Base-by-base conservation (phyloP, 345 rosid genomes). In the Populus ilicifolia region DNA sequence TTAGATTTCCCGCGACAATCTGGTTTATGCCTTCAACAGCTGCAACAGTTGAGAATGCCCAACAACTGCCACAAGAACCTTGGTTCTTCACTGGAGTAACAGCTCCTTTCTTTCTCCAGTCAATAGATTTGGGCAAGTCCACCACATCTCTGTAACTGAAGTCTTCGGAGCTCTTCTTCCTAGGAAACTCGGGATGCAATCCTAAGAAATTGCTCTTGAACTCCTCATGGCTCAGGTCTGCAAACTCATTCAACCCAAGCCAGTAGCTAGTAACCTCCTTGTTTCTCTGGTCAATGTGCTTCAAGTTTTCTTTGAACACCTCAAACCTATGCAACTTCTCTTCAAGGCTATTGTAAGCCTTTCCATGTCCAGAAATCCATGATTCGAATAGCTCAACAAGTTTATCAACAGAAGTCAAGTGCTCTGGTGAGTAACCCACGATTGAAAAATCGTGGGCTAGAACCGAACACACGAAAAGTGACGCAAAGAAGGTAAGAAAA, bases 101-200 rank as follows among this genome's bases (percentile, higher is more conserved):
- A 14, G 91, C 96, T 4, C 97, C 93, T 79, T 90, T 86, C 78
- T 83, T 85, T 73, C 98, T 92, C 98, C 98, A 94, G 69, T 92
- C 98, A 8, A 92, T 85, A 0, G 94, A 84, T 80, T 86, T 81
- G 33, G 94, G 97, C 79, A 88, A 78, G 59, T 81, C 85, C 64
- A 69, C 77, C 5, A 85, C 86, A 78, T 66, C 84, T 78, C 75
- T 75, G 30, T 86, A 86, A 63, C 74, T 76, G 35, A 84, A 87
- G 48, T 86, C 88, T 14, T 39, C 81, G 27, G 77, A 77, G 62
- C 72, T 80, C 23, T 80, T 78, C 25, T 83, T 75, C 21, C 50
- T 74, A 21, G 81, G 67, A 27, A 68, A 67, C 3, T 83, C 83
- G 11, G 83, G 71, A 25, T 70, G 85, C 72, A 90, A 80, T 38